phyloP scores from a whole-genome alignment of 1,284 basidiomycete species.

The Pseudozyma hubeiensis region DNA sequence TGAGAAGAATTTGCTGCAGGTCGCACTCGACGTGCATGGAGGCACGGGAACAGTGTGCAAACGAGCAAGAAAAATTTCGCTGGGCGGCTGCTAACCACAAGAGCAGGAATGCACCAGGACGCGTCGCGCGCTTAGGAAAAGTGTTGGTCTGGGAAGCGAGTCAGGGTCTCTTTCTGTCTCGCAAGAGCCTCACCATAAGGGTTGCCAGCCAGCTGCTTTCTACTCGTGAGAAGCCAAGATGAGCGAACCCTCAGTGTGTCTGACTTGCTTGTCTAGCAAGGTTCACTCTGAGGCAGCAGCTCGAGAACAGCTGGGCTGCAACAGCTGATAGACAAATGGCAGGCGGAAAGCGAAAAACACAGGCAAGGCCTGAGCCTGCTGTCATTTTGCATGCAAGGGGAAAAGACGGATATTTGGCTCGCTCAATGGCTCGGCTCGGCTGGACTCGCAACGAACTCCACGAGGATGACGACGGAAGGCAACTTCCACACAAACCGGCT shows the following conservation, averaged over 20 bases:
- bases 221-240: no score
- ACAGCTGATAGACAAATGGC: no score
- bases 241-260: no score
- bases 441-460: background rate
- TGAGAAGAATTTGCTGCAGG: constrained; percentile 40
- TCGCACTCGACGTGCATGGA: constrained; percentile 19
- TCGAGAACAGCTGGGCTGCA: no score
- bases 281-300: no score
- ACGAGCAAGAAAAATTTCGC: background rate
- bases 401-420: background rate
- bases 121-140: constrained; percentile 10
- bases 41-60: constrained; percentile 19
- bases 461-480: background rate
- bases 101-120: constrained; percentile 5
- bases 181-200: no score
- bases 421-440: background rate
- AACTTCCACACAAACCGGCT: background rate
- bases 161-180: background rate
- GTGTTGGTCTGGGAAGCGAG: constrained; percentile 15
- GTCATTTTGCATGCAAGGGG: constrained; percentile 43
- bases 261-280: no score
- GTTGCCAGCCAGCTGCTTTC: no score
- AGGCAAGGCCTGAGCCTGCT: background rate
- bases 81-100: background rate
- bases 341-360: no score